These are phyloP conservation scores for Paracorniculantispora psalliotae DNA, from an alignment of 2,329 filamentous ascomycete species.

Conservation along the genomic window DNA sequence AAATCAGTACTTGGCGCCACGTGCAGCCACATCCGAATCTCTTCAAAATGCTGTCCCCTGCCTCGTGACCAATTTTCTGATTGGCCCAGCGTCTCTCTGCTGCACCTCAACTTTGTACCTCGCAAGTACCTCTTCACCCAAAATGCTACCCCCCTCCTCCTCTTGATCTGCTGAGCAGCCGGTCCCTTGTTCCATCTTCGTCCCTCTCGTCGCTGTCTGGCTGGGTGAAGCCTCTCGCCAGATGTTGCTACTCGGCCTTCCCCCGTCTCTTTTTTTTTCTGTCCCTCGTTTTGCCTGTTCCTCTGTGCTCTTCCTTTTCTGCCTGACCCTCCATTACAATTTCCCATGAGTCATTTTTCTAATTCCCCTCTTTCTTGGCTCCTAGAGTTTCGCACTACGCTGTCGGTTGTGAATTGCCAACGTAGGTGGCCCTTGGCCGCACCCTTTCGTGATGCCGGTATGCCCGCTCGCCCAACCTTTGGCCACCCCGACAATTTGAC, in stretches of 20 bases:
- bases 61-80: conserved; percentile 34
- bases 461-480: conserved; percentile 6
- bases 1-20: background rate
- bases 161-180: conserved; percentile 13
- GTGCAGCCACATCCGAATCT: conserved; percentile 3
- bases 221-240: conserved; percentile 14
- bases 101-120: conserved; percentile 23
- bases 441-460: background rate
- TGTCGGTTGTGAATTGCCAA: conserved; percentile 1
- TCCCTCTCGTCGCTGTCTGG: background rate
- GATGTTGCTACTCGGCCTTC: conserved; percentile 15
- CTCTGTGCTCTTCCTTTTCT: background rate
- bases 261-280: conserved; percentile 15
- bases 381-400: conserved; percentile 22
- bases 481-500: conserved; percentile 10
- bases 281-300: conserved; percentile 23
- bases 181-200: conserved; percentile 5
- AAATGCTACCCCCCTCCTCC: background rate
- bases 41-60: conserved; percentile 28
- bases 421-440: background rate
- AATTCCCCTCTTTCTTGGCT: conserved; percentile 16
- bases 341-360: conserved; percentile 29
- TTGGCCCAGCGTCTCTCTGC: conserved; percentile 23
- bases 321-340: conserved; percentile 24
- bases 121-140: background rate